A percentile compares a stretch with the other conserved stretches of the same genome.
Conservation (phyloP, 2,329 filamentous ascomycete genomes). For the Fusarium sp. region DNA sequence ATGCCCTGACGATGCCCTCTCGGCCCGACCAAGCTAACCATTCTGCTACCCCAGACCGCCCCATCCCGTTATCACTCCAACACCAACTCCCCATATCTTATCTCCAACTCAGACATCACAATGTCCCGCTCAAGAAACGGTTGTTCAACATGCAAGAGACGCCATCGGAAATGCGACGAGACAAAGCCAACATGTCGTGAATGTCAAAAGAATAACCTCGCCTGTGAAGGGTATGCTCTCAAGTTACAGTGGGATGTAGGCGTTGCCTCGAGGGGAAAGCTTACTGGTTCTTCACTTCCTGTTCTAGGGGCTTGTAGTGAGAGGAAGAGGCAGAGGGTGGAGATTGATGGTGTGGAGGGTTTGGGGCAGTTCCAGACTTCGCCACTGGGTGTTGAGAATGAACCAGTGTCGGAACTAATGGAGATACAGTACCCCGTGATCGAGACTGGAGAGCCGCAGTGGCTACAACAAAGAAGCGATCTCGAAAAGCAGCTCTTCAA, state of each 20-base stretch:
- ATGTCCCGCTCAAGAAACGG: slow-evolving; percentile 32
- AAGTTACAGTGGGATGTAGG: slow-evolving; percentile 29
- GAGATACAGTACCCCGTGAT: neutral
- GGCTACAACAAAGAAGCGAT: neutral
- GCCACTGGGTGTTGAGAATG: neutral
- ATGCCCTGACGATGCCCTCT: neutral
- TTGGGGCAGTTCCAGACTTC: neutral
- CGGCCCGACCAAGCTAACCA: neutral
- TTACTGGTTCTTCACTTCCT: slow-evolving; percentile 17
- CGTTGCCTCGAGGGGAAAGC: slow-evolving; percentile 13
- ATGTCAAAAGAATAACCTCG: slow-evolving; percentile 13
- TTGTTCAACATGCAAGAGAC: slow-evolving; percentile 30
- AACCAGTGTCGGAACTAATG: too few relatives aligned
- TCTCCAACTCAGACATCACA: neutral
- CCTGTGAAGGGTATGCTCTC: slow-evolving; percentile 24
- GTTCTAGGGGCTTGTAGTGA: neutral
- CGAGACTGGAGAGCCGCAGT: neutral
- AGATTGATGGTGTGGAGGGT: neutral
- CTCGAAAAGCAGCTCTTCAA: neutral
- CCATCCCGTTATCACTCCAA: neutral
- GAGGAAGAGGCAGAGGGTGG: neutral
- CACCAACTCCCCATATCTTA: neutral
- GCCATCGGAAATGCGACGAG: slow-evolving; percentile 36
- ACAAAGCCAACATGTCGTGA: slow-evolving; percentile 18
- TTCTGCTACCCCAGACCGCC: slow-evolving; percentile 16